These are phyloP conservation scores for Ganoderma lucidum DNA, from an alignment of 1,284 basidiomycete species.

Conservation along the genomic window DNA sequence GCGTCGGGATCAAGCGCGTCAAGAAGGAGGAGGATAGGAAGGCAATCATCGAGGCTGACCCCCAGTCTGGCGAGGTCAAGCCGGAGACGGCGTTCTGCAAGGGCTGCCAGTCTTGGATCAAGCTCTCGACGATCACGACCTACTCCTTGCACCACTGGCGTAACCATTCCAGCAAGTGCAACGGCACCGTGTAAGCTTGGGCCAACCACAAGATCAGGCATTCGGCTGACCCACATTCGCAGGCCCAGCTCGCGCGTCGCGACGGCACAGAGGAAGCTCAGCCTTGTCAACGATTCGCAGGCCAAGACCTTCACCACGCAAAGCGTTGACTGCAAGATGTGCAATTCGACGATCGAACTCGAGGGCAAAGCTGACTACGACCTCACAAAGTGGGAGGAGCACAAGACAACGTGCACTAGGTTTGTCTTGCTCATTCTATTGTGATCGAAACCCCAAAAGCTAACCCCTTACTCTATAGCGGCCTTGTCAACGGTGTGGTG, in stretches of 20 bases:
- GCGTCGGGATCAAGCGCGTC: conserved; percentile 35
- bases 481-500: neutral
- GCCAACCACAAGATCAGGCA: neutral
- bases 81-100: conserved; percentile 62
- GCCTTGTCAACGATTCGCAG: conserved; percentile 66
- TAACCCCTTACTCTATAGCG: neutral
- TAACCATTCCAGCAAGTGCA: conserved; percentile 55
- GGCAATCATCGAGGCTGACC: conserved; percentile 59
- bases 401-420: conserved; percentile 60
- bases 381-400: conserved; percentile 63
- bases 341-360: conserved; percentile 51
- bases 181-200: conserved; percentile 46
- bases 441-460: too few relatives aligned
- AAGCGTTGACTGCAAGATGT: conserved; percentile 59
- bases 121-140: conserved; percentile 47
- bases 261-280: conserved; percentile 63
- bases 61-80: conserved; percentile 55
- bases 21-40: conserved; percentile 54
- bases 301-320: conserved; percentile 54
- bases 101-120: conserved; percentile 68
- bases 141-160: conserved; percentile 63
- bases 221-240: conserved; percentile 12
- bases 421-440: conserved; percentile 30
- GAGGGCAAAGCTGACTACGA: conserved; percentile 61
- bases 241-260: conserved; percentile 65